These are phyloP conservation scores for Creolimax fragrantissima DNA, from an alignment of 78 protist genomes.

Conservation along the genomic window DNA sequence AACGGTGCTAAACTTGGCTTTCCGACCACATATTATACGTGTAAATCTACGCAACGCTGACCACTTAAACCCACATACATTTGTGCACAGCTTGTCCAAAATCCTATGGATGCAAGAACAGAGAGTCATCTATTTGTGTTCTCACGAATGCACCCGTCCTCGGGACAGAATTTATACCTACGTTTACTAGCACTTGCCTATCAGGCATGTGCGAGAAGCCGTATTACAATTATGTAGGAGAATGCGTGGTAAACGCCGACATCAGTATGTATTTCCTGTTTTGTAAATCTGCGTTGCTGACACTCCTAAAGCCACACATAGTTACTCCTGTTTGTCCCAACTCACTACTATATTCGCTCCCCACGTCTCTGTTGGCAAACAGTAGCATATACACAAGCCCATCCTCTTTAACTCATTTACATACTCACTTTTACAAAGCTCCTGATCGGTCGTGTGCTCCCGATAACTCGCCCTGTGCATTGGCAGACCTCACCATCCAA, in stretches of 20 bases:
- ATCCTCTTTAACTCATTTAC: too few species aligned
- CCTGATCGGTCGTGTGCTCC: not conserved
- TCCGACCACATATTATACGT: too few species aligned
- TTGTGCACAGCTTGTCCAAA: not conserved
- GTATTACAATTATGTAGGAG: not conserved
- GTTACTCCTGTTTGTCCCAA: too few species aligned
- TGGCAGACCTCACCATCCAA: not conserved
- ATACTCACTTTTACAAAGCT: too few species aligned
- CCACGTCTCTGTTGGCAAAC: too few species aligned
- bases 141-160: not conserved
- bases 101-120: not conserved
- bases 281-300: too few species aligned
- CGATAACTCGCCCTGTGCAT: not conserved
- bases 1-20: too few species aligned
- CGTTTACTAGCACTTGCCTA: not conserved
- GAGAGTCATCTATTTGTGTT: not conserved
- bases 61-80: not conserved
- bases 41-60: too few species aligned
- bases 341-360: too few species aligned
- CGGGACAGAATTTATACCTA: not conserved
- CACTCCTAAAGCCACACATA: too few species aligned
- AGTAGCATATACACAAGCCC: too few species aligned
- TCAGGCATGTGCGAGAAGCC: not conserved
- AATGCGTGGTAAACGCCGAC: not conserved
- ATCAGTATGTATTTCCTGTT: not conserved